Conservation (phyloP, 257 asterid species). For the Cruciata laevipes region DNA sequence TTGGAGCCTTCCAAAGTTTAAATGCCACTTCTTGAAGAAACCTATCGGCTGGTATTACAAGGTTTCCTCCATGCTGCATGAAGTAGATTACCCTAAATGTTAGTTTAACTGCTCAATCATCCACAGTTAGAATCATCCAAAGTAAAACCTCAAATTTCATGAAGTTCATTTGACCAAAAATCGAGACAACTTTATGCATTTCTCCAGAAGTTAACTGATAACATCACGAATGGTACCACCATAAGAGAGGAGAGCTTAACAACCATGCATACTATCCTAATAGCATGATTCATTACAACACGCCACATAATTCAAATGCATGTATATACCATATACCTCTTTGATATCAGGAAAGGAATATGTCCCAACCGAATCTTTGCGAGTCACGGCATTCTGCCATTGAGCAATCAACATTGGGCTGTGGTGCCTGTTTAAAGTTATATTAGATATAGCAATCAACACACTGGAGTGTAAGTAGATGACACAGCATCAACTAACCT, state of each 20-base stretch:
- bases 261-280: neutral
- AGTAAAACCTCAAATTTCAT: neutral
- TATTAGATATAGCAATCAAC: constrained; percentile 10
- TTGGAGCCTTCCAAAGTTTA: constrained; percentile 97
- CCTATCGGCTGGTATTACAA: constrained; percentile 71
- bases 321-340: constrained; percentile 36
- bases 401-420: constrained; percentile 81
- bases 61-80: constrained; percentile 66
- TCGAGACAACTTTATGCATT: no score
- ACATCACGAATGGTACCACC: neutral
- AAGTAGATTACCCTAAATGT: constrained; percentile 9
- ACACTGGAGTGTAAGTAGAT: neutral
- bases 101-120: neutral
- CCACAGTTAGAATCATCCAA: no score
- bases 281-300: neutral
- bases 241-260: neutral
- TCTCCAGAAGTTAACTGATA: no score
- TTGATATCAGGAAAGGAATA: constrained; percentile 52
- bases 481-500: constrained; percentile 35
- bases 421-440: constrained; percentile 35
- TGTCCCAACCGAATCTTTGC: constrained; percentile 58
- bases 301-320: neutral
- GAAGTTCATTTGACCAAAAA: no score
- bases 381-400: constrained; percentile 83
- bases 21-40: constrained; percentile 84